phyloP scores from a whole-genome alignment of 2,329 filamentous ascomycete genomes.

The Lanzia echinophila region DNA sequence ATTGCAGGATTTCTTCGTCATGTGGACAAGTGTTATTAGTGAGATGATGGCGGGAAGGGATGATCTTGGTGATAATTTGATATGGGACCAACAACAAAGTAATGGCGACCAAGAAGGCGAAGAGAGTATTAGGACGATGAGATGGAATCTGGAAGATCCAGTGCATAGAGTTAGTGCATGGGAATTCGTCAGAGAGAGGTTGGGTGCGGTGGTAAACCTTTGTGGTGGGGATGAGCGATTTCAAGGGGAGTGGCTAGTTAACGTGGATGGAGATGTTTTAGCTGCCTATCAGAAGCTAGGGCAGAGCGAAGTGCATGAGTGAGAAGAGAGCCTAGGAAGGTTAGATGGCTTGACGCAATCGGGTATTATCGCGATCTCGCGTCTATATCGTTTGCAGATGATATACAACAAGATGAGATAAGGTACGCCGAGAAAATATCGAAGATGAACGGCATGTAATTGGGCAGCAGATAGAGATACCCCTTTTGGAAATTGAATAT shows the following conservation, averaged over 20 bases:
- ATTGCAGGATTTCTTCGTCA: constrained; percentile 66
- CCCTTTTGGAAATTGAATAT: not conserved
- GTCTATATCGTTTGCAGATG: not conserved
- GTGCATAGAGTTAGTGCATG: constrained; percentile 61
- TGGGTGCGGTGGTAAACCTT: constrained; percentile 51
- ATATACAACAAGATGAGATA: not conserved
- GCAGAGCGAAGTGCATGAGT: not conserved
- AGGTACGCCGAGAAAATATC: no score
- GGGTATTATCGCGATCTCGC: not conserved
- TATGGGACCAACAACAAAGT: constrained; percentile 38
- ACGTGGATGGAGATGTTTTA: constrained; percentile 4
- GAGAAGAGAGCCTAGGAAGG: not conserved
- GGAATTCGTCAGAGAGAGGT: constrained; percentile 54
- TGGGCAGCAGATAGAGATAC: not conserved
- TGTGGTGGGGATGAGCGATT: constrained; percentile 62
- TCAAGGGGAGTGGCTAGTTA: constrained; percentile 57
- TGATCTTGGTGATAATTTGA: constrained; percentile 45
- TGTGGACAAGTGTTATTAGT: constrained; percentile 66
- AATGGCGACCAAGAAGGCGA: constrained; percentile 49
- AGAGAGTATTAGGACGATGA: constrained; percentile 46
- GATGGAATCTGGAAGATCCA: constrained; percentile 53
- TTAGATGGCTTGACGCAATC: not conserved
- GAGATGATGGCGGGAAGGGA: constrained; percentile 58
- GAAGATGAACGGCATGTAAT: not conserved
- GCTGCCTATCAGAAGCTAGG: not conserved